These are phyloP conservation scores for Linnemannia hyalina DNA, from an alignment of 192 early-diverging fungal species.

Conservation along the genomic window DNA sequence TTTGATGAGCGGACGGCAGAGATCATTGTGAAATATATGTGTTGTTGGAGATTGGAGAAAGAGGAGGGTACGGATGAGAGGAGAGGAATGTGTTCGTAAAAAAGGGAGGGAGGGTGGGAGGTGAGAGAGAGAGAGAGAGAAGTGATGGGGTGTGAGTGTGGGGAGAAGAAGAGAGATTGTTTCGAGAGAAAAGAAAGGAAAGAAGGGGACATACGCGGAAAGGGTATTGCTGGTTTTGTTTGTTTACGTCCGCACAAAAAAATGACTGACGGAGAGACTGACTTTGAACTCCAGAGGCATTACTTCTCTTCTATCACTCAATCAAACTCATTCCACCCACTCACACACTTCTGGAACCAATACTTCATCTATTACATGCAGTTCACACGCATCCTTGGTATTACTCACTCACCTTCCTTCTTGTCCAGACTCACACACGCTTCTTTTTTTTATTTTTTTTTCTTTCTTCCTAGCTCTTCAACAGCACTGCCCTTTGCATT, in stretches of 20 bases:
- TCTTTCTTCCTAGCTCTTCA: neutral
- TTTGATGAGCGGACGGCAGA: constrained; percentile 58
- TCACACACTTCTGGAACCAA: too few species aligned
- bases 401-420: neutral
- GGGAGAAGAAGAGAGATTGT: constrained; percentile 16
- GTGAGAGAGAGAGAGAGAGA: neutral
- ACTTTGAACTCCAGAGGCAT: neutral
- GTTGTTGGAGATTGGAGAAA: neutral
- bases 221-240: neutral
- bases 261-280: neutral
- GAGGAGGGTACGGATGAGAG: neutral
- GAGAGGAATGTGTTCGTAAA: neutral
- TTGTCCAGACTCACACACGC: neutral
- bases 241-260: constrained; percentile 17
- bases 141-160: neutral
- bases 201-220: neutral
- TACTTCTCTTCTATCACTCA: neutral
- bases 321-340: neutral
- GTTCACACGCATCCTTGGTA: neutral
- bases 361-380: neutral
- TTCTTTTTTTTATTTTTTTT: neutral
- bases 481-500: neutral
- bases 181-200: constrained; percentile 4
- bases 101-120: neutral
- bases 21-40: constrained; percentile 40